Evolutionary conservation across 441 rosid species (phyloP).

Genomic region (Gossypium davidsonii): DNA sequence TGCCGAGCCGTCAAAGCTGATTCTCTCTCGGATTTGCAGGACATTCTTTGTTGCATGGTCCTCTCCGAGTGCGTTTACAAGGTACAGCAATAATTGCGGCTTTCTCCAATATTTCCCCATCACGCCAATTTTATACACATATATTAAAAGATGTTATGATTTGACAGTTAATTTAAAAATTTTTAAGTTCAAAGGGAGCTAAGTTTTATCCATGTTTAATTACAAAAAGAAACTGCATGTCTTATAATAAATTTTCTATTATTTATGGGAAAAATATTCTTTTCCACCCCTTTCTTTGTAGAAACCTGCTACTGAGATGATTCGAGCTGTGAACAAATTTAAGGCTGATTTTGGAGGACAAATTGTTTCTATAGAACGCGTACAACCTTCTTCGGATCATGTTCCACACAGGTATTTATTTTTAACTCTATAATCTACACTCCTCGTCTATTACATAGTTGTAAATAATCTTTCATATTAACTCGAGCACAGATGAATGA

Average conservation of each 20-base stretch:
- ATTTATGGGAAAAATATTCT: background rate
- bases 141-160: background rate
- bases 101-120: background rate
- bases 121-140: background rate
- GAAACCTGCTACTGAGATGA: conserved; percentile 85
- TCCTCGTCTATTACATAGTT: background rate
- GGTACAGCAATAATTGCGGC: conserved; percentile 9
- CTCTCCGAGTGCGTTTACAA: conserved; percentile 93
- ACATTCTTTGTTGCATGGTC: conserved; percentile 93
- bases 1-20: conserved; percentile 73
- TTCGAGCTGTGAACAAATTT: conserved; percentile 85
- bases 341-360: conserved; percentile 96
- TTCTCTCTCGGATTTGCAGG: conserved; percentile 78
- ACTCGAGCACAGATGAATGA: background rate
- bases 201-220: background rate
- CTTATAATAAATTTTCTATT: background rate
- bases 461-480: background rate
- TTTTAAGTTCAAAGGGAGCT: background rate
- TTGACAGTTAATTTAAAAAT: background rate
- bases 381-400: conserved; percentile 92
- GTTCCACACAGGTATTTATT: conserved; percentile 73
- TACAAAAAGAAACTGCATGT: background rate
- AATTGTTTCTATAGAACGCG: conserved; percentile 75
- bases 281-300: conserved; percentile 17
- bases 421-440: background rate